These are phyloP conservation scores for Grigorovia jiainica DNA, from an alignment of 805 yeast species.

Conservation along the genomic window DNA sequence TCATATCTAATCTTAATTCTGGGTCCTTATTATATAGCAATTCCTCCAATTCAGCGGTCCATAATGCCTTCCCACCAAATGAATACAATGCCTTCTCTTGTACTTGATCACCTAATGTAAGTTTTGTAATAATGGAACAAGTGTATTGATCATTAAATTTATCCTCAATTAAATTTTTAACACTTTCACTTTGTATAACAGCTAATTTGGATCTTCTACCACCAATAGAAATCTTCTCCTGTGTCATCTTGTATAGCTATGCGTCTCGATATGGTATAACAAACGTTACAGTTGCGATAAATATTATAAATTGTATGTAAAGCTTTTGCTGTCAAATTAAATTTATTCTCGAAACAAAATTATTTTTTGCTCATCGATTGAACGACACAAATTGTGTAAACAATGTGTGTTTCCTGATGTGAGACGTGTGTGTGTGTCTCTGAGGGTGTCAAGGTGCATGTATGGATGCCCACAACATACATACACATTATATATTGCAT, in stretches of 20 bases:
- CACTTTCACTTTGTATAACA: conserved; percentile 72
- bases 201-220: conserved; percentile 87
- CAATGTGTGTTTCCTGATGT: too few relatives aligned
- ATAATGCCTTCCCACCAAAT: conserved; percentile 90
- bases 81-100: conserved; percentile 80
- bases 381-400: too few relatives aligned
- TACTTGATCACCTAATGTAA: conserved; percentile 85
- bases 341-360: too few relatives aligned
- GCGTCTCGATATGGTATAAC: too few relatives aligned
- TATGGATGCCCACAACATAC: too few relatives aligned
- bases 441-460: too few relatives aligned
- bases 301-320: too few relatives aligned
- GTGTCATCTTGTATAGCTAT: conserved; percentile 37
- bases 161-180: conserved; percentile 49
- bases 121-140: conserved; percentile 71
- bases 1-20: conserved; percentile 54
- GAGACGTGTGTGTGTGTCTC: too few relatives aligned
- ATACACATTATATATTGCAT: too few relatives aligned
- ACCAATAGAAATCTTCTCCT: conserved; percentile 45
- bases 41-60: conserved; percentile 93
- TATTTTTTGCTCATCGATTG: too few relatives aligned
- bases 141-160: conserved; percentile 53
- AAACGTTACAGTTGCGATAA: too few relatives aligned
- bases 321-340: too few relatives aligned
- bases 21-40: conserved; percentile 60